Conservation (phyloP, 176 grass and related monocot genomes). For the Poa pratensis region DNA sequence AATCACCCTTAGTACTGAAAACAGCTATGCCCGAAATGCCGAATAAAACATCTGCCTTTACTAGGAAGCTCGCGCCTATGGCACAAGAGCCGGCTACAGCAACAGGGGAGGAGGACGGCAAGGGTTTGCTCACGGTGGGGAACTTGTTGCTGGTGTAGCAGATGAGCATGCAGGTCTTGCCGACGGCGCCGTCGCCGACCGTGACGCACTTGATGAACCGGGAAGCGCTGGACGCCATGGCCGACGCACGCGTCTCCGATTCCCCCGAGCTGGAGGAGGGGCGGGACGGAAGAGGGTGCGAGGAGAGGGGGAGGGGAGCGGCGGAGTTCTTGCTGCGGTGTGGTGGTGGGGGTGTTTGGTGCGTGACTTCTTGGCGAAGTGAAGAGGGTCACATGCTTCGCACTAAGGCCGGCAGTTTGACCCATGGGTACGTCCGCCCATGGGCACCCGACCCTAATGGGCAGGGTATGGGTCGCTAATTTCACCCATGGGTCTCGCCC, state of each 20-base stretch:
- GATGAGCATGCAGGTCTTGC: conserved; percentile 98
- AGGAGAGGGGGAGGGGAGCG: conserved; percentile 3
- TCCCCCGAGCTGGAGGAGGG: conserved; percentile 32
- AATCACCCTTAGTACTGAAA: conserved; percentile 23
- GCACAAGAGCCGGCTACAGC: neutral
- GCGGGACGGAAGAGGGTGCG: neutral
- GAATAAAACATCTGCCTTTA: neutral
- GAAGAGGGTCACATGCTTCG: conserved; percentile 48
- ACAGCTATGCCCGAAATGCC: neutral
- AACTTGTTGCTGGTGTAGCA: conserved; percentile 99
- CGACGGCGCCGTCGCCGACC: conserved; percentile 96
- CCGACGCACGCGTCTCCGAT: conserved; percentile 36
- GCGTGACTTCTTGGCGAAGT: conserved; percentile 52
- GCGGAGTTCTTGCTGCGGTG: conserved; percentile 8
- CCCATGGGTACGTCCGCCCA: no score
- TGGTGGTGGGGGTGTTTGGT: conserved; percentile 32
- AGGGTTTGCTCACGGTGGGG: conserved; percentile 57
- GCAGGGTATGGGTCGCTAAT: no score
- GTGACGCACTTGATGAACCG: conserved; percentile 99
- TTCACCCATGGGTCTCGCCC: no score
- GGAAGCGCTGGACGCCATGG: conserved; percentile 89
- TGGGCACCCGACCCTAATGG: no score
- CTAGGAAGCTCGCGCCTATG: conserved; percentile 17
- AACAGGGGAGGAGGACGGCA: conserved; percentile 10
- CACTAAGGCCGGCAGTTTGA: no score